Percentiles rank a stretch among this genome's conserved stretches.
Conservation (phyloP, 78 protist species). For the Planoprotostelium fungivorum region DNA sequence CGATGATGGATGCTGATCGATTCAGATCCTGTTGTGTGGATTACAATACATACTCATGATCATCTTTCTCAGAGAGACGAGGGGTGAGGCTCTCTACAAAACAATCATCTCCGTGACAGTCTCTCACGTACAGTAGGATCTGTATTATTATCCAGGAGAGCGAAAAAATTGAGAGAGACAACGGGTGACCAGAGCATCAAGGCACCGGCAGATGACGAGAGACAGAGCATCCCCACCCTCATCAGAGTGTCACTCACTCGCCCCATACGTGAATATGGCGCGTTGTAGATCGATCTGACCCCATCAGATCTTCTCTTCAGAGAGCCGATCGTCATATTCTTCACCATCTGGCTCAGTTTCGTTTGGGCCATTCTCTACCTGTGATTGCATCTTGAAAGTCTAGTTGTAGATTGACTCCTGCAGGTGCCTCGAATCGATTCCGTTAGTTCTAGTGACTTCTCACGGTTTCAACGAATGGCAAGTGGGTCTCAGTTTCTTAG, state of each 20-base stretch:
- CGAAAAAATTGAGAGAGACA: neutral
- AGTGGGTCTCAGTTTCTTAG: neutral
- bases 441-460: neutral
- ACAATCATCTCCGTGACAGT: too few relatives aligned
- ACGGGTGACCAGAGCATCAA: neutral
- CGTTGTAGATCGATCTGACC: neutral
- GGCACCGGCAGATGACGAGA: neutral
- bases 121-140: neutral
- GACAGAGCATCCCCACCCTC: neutral
- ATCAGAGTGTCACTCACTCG: neutral
- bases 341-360: neutral
- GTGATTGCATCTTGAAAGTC: neutral
- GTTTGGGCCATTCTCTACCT: neutral
- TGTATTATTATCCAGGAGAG: neutral
- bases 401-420: neutral
- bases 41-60: neutral
- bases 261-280: neutral
- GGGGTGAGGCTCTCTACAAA: neutral
- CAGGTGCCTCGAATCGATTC: neutral
- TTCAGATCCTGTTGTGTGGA: neutral
- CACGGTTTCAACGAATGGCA: neutral
- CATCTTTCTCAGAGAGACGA: neutral
- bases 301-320: neutral
- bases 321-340: neutral
- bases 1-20: neutral